Evolutionary conservation across 2,329 filamentous ascomycete species (phyloP).

Genomic region (Epicoccum nigrum): DNA sequence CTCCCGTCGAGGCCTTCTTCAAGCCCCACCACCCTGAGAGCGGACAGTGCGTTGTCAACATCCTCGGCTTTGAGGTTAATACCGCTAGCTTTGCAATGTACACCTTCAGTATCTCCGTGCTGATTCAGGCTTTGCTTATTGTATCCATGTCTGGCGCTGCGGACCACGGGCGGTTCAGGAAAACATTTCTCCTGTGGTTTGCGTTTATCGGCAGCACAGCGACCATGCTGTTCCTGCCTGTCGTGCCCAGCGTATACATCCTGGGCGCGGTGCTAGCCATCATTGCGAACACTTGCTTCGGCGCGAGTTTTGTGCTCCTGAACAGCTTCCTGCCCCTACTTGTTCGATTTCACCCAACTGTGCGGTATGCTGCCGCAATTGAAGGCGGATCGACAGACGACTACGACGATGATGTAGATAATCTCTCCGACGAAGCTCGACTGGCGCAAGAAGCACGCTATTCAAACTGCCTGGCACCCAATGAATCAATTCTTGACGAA

Average conservation of each 20-base stretch:
- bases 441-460: slow-evolving; percentile 34
- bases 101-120: slow-evolving; percentile 90
- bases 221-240: slow-evolving; percentile 87
- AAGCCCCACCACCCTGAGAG: slow-evolving; percentile 34
- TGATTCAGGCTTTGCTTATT: slow-evolving; percentile 87
- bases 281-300: slow-evolving; percentile 90
- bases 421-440: slow-evolving; percentile 25
- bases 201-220: slow-evolving; percentile 79
- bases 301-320: slow-evolving; percentile 90
- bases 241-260: slow-evolving; percentile 76
- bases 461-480: slow-evolving; percentile 33
- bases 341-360: slow-evolving; percentile 79
- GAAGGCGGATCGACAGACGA: slow-evolving; percentile 32
- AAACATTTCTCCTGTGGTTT: slow-evolving; percentile 84
- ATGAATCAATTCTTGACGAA: slow-evolving; percentile 35
- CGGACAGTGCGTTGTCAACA: slow-evolving; percentile 77
- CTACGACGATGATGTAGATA: slow-evolving; percentile 36
- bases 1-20: slow-evolving; percentile 23
- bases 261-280: slow-evolving; percentile 85
- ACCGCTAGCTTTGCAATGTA: slow-evolving; percentile 98
- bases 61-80: slow-evolving; percentile 87
- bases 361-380: slow-evolving; percentile 47
- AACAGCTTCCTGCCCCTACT: slow-evolving; percentile 94
- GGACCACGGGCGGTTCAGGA: slow-evolving; percentile 87
- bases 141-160: slow-evolving; percentile 96